Base-by-base conservation (phyloP, 1,139 yeast genomes). In the Oligophagozyma castellii region DNA sequence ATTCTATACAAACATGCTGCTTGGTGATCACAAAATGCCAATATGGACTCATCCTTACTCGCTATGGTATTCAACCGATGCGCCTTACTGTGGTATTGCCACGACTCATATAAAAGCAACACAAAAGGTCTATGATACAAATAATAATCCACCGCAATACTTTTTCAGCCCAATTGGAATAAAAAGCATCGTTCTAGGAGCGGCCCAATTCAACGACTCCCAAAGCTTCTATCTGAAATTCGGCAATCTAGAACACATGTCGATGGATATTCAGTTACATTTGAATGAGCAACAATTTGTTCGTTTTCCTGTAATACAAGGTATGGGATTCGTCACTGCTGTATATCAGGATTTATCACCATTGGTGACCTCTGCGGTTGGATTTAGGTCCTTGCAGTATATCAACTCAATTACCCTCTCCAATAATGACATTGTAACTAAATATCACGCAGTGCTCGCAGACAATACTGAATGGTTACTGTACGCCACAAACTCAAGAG, bases 41-140 rank as follows among this genome's bases (percentile, higher is more conserved):
- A 67, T 75, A 4, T 81, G 80, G 75, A 70, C 93, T 2, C 84
- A 76, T 44, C 95, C 95, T 2, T 83, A 80, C 47, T 73, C 83
- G 2, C 54, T 83, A 24, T 80, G 81, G 74, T 73, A 61, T 51
- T 57, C 69, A 4, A 58, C 50, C 26, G 64, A 59, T 14, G 39
- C 48, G 5, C 54, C 52, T 14, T 62, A 55, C 34, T 53, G 52
- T 29, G 80, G 80, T 1, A 56, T 83, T 29, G 93, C 76, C 3
- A 62, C 80, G 7, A 70, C 79, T 26, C 84, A 80, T 42, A 67
- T 74, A 3, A 56, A 63, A n/a, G 60, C 61, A 1, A 46, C 63
- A 4, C 69, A 73, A 36, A 63, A 73, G 38, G 84, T 76, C 1
- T 74, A 61, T 49, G 94, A 24, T 10, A 22, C 22, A 20, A 21